Base-by-base conservation (phyloP, 139 green algal genomes). In the Gonium pectorale region DNA sequence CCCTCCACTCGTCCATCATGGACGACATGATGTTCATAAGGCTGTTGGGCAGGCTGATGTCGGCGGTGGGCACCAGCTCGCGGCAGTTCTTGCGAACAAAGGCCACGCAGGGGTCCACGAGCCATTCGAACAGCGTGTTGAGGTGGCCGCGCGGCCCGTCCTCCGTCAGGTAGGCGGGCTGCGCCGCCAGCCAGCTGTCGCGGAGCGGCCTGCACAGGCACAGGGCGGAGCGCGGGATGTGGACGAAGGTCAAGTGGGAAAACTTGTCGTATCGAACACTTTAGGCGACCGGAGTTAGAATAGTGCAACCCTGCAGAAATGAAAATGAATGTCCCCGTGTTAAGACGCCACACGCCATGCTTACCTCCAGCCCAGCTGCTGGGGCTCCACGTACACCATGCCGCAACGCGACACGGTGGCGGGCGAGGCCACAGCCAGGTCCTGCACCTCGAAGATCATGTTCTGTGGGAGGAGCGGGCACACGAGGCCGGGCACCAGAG, bases 331-430 rank as follows among this genome's bases (percentile, higher is more conserved):
- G n/a, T n/a, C n/a, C n/a, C n/a, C n/a, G n/a, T n/a, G n/a, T n/a
- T n/a, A n/a, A n/a, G n/a, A n/a, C n/a, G n/a, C n/a, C n/a, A n/a
- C n/a, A n/a, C n/a, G n/a, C n/a, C n/a, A 6, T 41, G 40, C 73
- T 5, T 38, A 81, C 73, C 73, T 71, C 89, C 92, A 95, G 24
- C 90, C 90, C 41, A 91, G 60, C 35, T 85, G 77, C 49, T 67
- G 46, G 26, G 89, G 85, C 91, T 94, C 84, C 60, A 94, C 79
- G 81, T 95, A 86, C 41, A 97, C 94, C 94, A 97, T 97, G 68
- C 94, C 94, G 67, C 93, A 96, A 69, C 94, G 92, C 64, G 86
- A 93, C 63, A 97, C 94, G 27, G 94, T 97, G 38, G 94, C 94
- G 59, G 94, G 94, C 2, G 91, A 95, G 13, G 94, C 94, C 60